Evolutionary conservation across 2,329 filamentous ascomycete species (phyloP).

Genomic region (Alternaria novae-zelandiae): DNA sequence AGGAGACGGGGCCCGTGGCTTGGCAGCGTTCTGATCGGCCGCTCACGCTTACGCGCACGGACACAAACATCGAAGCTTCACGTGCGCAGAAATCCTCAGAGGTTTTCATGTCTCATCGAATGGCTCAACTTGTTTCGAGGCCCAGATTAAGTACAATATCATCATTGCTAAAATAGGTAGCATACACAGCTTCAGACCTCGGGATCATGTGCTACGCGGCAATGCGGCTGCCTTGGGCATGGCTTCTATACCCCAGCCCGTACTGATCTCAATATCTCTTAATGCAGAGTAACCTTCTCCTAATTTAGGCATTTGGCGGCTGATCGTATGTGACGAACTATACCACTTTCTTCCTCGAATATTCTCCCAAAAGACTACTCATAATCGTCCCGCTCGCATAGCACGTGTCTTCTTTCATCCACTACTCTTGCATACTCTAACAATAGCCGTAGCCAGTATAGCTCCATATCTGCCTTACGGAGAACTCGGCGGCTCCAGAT

Average conservation of each 20-base stretch:
- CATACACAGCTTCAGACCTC: background rate
- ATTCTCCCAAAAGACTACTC: background rate
- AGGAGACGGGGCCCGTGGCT: background rate
- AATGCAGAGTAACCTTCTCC: background rate
- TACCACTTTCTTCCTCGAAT: background rate
- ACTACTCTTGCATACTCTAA: background rate
- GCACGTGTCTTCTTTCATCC: background rate
- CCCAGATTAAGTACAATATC: background rate
- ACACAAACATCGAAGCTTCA: background rate
- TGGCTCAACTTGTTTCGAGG: background rate
- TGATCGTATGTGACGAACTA: background rate
- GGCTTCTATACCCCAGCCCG: background rate
- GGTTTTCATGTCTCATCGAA: background rate
- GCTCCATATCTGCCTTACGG: background rate
- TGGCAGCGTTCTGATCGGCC: background rate
- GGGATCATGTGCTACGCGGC: background rate
- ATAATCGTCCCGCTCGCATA: background rate
- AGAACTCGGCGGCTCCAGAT: background rate
- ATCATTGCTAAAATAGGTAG: background rate
- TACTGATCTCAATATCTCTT: background rate
- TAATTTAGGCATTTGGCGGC: background rate
- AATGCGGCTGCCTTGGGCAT: background rate
- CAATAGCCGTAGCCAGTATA: background rate
- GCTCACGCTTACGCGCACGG: background rate
- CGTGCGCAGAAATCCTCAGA: background rate